Evolutionary conservation across 495 filamentous ascomycete species (phyloP), one percentile per base, ranked within the genome.

Genomic region (Penicillium chermesinum): DNA sequence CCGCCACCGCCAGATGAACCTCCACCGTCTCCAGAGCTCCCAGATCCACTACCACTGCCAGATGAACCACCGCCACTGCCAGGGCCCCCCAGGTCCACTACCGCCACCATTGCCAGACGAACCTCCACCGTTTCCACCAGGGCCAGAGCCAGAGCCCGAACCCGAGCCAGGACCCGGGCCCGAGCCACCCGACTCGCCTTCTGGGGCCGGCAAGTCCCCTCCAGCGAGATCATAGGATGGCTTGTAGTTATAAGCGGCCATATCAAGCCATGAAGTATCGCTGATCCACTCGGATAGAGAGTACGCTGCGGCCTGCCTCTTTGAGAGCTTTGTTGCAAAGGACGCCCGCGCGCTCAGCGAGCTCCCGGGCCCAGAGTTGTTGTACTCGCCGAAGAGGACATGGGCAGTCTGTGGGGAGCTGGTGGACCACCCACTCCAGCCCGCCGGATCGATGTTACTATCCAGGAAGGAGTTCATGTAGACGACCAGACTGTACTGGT

Each of bases 181-280:
- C 16, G 46, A 20, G 22, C 7, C n/a, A 39, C 33, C 36, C n/a
- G n/a, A n/a, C n/a, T n/a, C n/a, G n/a, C n/a, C n/a, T n/a, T n/a
- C n/a, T n/a, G n/a, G n/a, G n/a, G n/a, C 25, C 25, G 25, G 4
- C 4, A 2, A 22, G 9, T 41, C 34, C 2, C 18, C 25, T 9
- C 16, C 17, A 14, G 38, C 21, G 5, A 50, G 14, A 33, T 39
- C 21, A 38, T 44, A 50, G 3, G 48, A 50, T 1, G 48, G 48
- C 3, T 16, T 13, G 13, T 27, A 32, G 33, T 30, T 32, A n/a
- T 44, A 50, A 2, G 48, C 33, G 16, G 10, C 30, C 48, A 50
- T 50, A 19, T 50, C 40, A 30, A 50, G 13, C 48, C 48, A 50
- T 2, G 48, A 35, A 6, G 48, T 50, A 14, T 44, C 35, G 1